Conservation (phyloP, 768 basidiomycete genomes). For the Pleurotus djamor region DNA sequence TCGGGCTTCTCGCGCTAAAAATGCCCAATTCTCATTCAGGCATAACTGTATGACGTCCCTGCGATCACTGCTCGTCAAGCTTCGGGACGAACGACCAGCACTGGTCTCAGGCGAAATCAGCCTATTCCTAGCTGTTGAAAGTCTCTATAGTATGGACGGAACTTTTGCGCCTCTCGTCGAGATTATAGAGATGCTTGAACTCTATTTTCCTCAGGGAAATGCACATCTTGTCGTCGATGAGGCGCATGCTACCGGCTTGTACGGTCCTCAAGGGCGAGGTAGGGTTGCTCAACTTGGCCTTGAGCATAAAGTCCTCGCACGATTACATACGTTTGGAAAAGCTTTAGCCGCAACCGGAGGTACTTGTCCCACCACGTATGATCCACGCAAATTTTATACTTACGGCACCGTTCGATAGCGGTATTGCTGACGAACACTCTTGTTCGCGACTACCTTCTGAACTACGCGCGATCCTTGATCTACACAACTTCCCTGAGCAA, state of each 20-base stretch:
- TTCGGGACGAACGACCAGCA: conserved; percentile 33
- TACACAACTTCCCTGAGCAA: conserved; percentile 87
- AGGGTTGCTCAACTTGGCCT: conserved; percentile 69
- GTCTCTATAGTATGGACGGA: conserved; percentile 95
- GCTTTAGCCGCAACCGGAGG: conserved; percentile 85
- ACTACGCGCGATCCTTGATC: conserved; percentile 89
- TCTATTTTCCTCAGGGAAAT: conserved; percentile 58
- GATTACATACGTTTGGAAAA: conserved; percentile 93
- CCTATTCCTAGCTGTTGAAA: conserved; percentile 85
- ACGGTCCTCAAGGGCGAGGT: conserved; percentile 77
- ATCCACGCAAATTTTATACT: not conserved
- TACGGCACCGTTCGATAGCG: conserved; percentile 36
- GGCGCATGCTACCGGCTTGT: conserved; percentile 91
- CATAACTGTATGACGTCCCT: conserved; percentile 72
- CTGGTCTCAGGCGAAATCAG: conserved; percentile 38
- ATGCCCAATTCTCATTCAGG: conserved; percentile 46
- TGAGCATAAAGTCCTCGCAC: conserved; percentile 67
- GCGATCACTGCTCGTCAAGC: conserved; percentile 34
- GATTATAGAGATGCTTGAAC: conserved; percentile 63
- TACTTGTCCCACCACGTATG: conserved; percentile 20
- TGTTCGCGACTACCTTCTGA: conserved; percentile 82
- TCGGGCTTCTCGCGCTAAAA: conserved; percentile 53
- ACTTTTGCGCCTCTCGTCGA: conserved; percentile 75
- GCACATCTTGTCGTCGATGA: conserved; percentile 85
- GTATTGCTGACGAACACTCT: conserved; percentile 71